These are phyloP conservation scores for Tulasnella sp. DNA, from an alignment of 768 basidiomycete genomes.

Conservation along the genomic window DNA sequence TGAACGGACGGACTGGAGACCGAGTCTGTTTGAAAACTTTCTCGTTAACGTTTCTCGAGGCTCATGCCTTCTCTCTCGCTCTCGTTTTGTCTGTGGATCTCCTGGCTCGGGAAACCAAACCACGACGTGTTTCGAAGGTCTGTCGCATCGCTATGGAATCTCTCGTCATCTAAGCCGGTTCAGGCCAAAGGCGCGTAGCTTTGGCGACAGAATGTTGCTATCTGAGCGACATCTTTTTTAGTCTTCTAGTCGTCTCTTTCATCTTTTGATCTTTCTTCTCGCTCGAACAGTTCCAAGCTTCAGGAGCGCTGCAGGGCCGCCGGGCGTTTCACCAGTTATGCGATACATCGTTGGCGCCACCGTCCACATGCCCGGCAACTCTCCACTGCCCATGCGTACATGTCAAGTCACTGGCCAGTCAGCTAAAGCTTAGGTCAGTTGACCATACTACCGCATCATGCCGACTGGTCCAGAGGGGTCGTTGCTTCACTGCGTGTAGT, in stretches of 20 bases:
- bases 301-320: not conserved
- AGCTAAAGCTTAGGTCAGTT: not conserved
- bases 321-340: not conserved
- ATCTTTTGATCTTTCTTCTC: not conserved
- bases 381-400: too few species aligned
- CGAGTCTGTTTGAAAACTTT: not conserved
- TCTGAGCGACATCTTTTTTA: not conserved
- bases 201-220: not conserved
- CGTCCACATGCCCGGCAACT: not conserved
- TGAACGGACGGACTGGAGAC: not conserved
- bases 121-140: not conserved
- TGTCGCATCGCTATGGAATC: not conserved
- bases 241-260: not conserved
- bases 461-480: not conserved
- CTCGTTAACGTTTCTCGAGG: not conserved
- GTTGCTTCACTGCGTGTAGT: not conserved
- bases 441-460: not conserved
- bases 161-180: not conserved
- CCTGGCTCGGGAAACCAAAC: not conserved
- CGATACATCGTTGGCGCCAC: not conserved
- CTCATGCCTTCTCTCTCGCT: not conserved
- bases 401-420: too few species aligned
- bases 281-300: not conserved
- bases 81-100: not conserved
- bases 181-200: not conserved